Base-by-base conservation (phyloP, 441 rosid genomes). In the Brassica balearica region DNA sequence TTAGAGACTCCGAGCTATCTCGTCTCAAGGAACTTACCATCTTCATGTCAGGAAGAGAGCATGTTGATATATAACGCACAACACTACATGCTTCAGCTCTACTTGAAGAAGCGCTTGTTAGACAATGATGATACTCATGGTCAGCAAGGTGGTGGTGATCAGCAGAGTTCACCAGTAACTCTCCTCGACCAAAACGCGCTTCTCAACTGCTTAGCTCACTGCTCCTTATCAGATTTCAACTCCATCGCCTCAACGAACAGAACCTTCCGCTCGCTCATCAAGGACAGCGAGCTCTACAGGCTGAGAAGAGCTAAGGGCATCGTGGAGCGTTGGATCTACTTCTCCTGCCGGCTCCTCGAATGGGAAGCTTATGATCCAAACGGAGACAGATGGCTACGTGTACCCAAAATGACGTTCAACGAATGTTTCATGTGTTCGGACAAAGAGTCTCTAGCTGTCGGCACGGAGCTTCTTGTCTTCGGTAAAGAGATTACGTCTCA, bases 281-380 rank as follows among this genome's bases (percentile, higher is more conserved):
- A 93, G 78, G 76, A 81, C 22, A 92, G 95, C 8, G 94, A 89
- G 83, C 72, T 95, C 19, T 95, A 95, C 60, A 86, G 81, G 86
- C 78, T 87, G 84, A 88, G 99, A 82, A 72, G 90, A 81, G 65
- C 79, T 60, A 82, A 78, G 5, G 89, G 85, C 20, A 83, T 95
- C 66, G 77, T 87, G 51, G 99, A 95, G 73, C 93, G 92, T 76
- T 95, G 99, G 99, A 92, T 95, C 69, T 95, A 95, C 77, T 95
- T 95, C 67, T 93, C 99, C 36, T 93, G 97, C 73, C 77, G 86
- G 73, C 82, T 90, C 59, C 84, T 88, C 61, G 98, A 95, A 63
- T 95, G 98, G 98, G 96, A 89, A 80, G 99, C 98, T 20, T 95
- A 87, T 76, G 99, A 95, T 85, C 99, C 98, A 11, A 78, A 81